Evolutionary conservation across 1,139 yeast genomes (phyloP).

Genomic region (Candida albicans): DNA sequence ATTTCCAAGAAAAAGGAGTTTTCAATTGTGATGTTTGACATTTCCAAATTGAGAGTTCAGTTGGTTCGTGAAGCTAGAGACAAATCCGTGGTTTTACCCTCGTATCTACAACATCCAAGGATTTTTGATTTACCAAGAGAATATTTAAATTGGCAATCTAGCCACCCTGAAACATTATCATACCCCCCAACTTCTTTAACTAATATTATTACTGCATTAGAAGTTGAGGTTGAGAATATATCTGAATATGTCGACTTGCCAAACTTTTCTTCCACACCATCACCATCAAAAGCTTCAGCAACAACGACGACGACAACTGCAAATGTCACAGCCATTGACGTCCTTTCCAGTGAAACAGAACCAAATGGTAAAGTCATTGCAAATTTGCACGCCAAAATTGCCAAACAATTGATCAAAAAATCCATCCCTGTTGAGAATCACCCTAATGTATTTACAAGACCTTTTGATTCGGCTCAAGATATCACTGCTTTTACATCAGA

Average conservation of each 20-base stretch:
- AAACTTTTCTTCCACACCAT: constrained; percentile 10
- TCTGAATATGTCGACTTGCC: constrained; percentile 13
- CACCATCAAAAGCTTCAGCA: constrained; percentile 9
- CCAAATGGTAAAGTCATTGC: constrained; percentile 13
- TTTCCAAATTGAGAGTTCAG: constrained; percentile 73
- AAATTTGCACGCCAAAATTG: constrained; percentile 37
- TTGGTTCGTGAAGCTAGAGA: constrained; percentile 81
- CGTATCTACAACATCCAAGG: constrained; percentile 72
- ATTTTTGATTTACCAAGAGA: constrained; percentile 77
- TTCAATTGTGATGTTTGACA: constrained; percentile 64
- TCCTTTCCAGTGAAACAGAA: constrained; percentile 4
- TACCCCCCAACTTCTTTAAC: constrained; percentile 50
- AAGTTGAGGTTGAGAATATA: constrained; percentile 40
- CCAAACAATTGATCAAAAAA: constrained; percentile 53
- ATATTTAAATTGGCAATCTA: constrained; percentile 65
- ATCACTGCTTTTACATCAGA: constrained; percentile 66
- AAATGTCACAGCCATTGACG: constrained; percentile 6
- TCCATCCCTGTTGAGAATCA: constrained; percentile 56
- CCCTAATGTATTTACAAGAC: constrained; percentile 60
- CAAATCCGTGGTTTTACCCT: constrained; percentile 68
- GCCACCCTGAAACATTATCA: constrained; percentile 60
- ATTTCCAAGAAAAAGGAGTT: constrained; percentile 51
- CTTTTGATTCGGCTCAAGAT: constrained; percentile 75
- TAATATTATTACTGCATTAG: constrained; percentile 60
- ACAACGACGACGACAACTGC: constrained; percentile 1